A percentile compares a stretch with the other conserved stretches of the same genome.
Evolutionary conservation across 1,284 basidiomycete genomes (phyloP).

Genomic region (Trametes sp.): DNA sequence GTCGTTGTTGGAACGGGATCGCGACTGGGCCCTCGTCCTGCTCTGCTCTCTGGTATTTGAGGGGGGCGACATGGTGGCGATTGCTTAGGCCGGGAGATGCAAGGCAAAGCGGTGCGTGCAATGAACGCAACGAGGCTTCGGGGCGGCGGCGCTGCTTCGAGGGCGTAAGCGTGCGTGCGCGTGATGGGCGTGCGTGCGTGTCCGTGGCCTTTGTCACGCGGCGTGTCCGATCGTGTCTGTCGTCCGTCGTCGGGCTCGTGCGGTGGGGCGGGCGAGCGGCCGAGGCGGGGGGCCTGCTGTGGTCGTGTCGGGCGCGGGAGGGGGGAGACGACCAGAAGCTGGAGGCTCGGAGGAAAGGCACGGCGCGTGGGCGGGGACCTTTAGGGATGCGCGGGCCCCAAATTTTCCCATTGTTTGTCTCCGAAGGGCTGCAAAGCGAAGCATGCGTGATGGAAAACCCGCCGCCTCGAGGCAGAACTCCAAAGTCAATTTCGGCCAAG

Average conservation of each 20-base stretch:
- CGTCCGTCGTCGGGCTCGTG: constrained; percentile 6
- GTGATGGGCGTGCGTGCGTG: constrained; percentile 21
- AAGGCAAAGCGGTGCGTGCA: constrained; percentile 26
- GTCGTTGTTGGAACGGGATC: constrained; percentile 37
- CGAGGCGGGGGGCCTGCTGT: constrained; percentile 23
- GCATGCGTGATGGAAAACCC: constrained; percentile 21
- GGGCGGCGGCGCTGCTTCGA: constrained; percentile 28
- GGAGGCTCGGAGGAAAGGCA: constrained; percentile 28
- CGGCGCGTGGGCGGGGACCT: constrained; percentile 8
- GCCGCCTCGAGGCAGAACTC: constrained; percentile 29
- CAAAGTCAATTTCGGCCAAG: constrained; percentile 17
- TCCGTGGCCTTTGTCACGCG: constrained; percentile 22
- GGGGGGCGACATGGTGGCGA: constrained; percentile 31
- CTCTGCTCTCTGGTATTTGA: constrained; percentile 43
- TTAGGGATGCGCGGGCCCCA: constrained; percentile 18
- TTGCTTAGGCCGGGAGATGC: constrained; percentile 18
- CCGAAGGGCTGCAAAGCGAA: constrained; percentile 30
- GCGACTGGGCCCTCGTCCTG: constrained; percentile 35
- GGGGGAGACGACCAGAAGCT: constrained; percentile 27
- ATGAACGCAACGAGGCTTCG: constrained; percentile 40
- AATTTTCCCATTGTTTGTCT: constrained; percentile 35
- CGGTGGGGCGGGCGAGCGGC: constrained; percentile 5
- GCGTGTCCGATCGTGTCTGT: constrained; percentile 13
- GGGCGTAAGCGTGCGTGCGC: constrained; percentile 17
- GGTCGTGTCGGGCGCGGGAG: constrained; percentile 23